Percentiles rank a stretch among this genome's conserved stretches.
Evolutionary conservation across 2,329 filamentous ascomycete species (phyloP).

Genomic region (Nothophoma quercina): DNA sequence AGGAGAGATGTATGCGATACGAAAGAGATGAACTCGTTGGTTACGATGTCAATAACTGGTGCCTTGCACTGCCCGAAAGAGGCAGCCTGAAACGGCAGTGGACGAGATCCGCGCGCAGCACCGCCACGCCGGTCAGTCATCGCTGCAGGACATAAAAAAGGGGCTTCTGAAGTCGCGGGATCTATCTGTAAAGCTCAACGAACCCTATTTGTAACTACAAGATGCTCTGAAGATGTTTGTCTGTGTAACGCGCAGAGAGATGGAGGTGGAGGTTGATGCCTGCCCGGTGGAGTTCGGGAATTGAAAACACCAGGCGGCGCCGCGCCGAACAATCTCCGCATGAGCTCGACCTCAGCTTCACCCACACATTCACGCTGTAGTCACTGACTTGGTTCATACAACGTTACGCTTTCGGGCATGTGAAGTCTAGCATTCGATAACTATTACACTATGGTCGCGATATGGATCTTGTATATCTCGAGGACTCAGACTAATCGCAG

Average conservation of each 20-base stretch:
- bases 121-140: conserved; percentile 8
- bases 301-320: too few relatives aligned
- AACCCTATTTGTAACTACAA: neutral
- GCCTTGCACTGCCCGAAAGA: conserved; percentile 18
- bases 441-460: too few relatives aligned
- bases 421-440: too few relatives aligned
- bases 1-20: neutral
- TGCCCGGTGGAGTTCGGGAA: neutral
- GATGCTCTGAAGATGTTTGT: neutral
- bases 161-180: neutral
- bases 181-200: neutral
- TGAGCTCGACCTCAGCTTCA: too few relatives aligned
- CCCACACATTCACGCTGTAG: too few relatives aligned
- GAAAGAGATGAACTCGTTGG: neutral
- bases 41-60: conserved; percentile 10
- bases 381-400: too few relatives aligned
- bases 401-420: too few relatives aligned
- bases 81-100: conserved; percentile 18
- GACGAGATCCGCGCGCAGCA: conserved; percentile 6
- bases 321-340: too few relatives aligned
- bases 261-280: neutral
- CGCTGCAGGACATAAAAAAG: neutral
- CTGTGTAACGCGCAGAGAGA: neutral
- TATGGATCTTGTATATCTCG: too few relatives aligned
- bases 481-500: too few relatives aligned